phyloP scores from a whole-genome alignment of 441 rosid species.

The Eruca vesicaria region DNA sequence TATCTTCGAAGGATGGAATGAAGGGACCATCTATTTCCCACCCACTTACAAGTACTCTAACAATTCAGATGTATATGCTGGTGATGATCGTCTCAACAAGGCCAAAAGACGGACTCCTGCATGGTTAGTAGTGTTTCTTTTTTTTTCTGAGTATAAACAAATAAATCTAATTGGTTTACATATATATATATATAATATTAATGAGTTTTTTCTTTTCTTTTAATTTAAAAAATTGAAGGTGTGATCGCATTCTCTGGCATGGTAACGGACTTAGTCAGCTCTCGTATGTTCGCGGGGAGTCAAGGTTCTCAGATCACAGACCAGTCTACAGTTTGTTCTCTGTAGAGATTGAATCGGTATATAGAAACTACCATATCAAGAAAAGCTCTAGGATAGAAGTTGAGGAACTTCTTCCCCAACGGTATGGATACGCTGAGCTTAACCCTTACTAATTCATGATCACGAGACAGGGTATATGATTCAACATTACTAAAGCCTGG shows the following conservation, averaged over 20 bases:
- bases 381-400: conserved; percentile 86
- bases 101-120: conserved; percentile 98
- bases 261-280: conserved; percentile 83
- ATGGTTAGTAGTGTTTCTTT: conserved; percentile 45
- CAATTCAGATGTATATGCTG: conserved; percentile 92
- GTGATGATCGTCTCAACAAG: conserved; percentile 79
- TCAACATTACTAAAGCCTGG: background rate
- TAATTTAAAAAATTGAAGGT: conserved; percentile 49
- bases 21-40: conserved; percentile 92
- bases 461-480: background rate
- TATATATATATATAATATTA: background rate
- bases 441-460: conserved; percentile 46
- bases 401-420: conserved; percentile 79
- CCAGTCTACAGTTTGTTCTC: conserved; percentile 87
- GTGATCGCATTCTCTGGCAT: conserved; percentile 95
- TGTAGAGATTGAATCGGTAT: conserved; percentile 86
- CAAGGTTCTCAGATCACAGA: conserved; percentile 97
- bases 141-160: background rate
- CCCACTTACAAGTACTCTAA: conserved; percentile 98
- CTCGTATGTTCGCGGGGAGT: conserved; percentile 95
- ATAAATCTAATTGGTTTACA: too few species aligned
- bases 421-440: conserved; percentile 54
- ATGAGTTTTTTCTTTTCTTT: background rate
- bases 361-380: conserved; percentile 51
- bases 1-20: conserved; percentile 91